phyloP scores from a whole-genome alignment of 805 yeast species.

The Soucietia sequanensis region DNA sequence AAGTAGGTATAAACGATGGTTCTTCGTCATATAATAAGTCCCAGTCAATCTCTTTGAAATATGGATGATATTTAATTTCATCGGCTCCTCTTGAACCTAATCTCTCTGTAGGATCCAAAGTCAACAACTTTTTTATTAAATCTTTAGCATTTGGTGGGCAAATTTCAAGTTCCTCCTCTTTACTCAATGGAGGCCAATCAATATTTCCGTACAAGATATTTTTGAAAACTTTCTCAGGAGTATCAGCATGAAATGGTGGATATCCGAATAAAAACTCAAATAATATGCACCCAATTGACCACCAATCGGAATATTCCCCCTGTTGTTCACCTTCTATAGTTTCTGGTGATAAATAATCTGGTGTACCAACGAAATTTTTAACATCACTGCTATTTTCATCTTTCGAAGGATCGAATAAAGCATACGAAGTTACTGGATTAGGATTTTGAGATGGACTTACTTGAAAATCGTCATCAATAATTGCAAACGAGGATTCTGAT shows the following conservation, averaged over 20 bases:
- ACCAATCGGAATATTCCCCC: slow-evolving; percentile 91
- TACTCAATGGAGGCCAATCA: slow-evolving; percentile 76
- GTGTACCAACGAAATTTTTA: slow-evolving; percentile 89
- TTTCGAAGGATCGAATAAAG: slow-evolving; percentile 73
- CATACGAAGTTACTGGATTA: slow-evolving; percentile 38
- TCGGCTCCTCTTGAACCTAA: slow-evolving; percentile 77
- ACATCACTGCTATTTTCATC: slow-evolving; percentile 38
- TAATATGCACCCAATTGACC: slow-evolving; percentile 95
- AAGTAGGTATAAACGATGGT: slow-evolving; percentile 80
- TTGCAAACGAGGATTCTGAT: slow-evolving; percentile 57
- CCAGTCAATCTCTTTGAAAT: slow-evolving; percentile 77
- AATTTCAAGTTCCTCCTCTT: slow-evolving; percentile 49
- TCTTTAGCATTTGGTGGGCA: slow-evolving; percentile 73
- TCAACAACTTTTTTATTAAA: slow-evolving; percentile 61
- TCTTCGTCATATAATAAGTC: slow-evolving; percentile 61
- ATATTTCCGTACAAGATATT: slow-evolving; percentile 73
- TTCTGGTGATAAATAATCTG: slow-evolving; percentile 97
- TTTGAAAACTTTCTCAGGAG: slow-evolving; percentile 78
- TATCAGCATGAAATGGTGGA: slow-evolving; percentile 88
- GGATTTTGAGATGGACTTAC: slow-evolving; percentile 24
- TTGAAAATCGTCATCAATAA: slow-evolving; percentile 50
- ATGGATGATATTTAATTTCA: slow-evolving; percentile 78
- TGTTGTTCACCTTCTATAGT: slow-evolving; percentile 84
- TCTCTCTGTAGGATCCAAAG: slow-evolving; percentile 62
- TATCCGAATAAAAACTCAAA: slow-evolving; percentile 91